phyloP scores from a whole-genome alignment of 805 yeast genomes.

The Tetrapisispora pingtungensis region DNA sequence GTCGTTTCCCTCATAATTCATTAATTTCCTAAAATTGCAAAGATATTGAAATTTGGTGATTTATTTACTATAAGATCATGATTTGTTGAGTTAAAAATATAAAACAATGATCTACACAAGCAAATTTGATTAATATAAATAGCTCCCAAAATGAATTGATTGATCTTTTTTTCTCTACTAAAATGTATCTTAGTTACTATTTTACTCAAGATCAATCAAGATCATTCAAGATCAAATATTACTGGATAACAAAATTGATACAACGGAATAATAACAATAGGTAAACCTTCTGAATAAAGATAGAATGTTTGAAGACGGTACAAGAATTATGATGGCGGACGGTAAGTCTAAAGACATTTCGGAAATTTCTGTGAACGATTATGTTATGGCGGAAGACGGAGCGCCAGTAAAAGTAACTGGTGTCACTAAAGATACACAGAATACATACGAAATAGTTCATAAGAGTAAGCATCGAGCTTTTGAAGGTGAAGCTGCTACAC shows the following conservation, averaged over 20 bases:
- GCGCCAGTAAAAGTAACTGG: conserved; percentile 31
- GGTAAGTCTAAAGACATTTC: conserved; percentile 31
- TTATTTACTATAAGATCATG: too few species aligned
- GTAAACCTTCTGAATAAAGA: background rate
- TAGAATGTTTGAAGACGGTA: conserved; percentile 30
- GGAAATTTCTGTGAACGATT: conserved; percentile 30
- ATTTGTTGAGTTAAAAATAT: too few species aligned
- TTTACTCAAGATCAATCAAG: too few species aligned
- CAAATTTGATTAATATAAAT: background rate
- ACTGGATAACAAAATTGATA: too few species aligned
- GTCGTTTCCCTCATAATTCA: too few species aligned
- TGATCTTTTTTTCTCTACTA: too few species aligned
- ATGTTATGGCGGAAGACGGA: conserved; percentile 38
- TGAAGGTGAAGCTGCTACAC: conserved; percentile 14
- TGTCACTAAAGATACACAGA: conserved; percentile 35
- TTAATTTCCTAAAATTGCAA: conserved; percentile 2
- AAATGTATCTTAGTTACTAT: too few species aligned
- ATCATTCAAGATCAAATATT: too few species aligned
- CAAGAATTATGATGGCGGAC: conserved; percentile 35
- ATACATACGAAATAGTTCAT: conserved; percentile 33
- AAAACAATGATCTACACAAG: too few species aligned
- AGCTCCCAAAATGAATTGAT: too few species aligned
- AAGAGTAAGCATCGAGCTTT: conserved; percentile 19
- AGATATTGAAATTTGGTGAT: too few species aligned
- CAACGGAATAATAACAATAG: too few species aligned